Evolutionary conservation across 1,139 yeast genomes (phyloP).

Genomic region (Casaregolazyma suthepensis): DNA sequence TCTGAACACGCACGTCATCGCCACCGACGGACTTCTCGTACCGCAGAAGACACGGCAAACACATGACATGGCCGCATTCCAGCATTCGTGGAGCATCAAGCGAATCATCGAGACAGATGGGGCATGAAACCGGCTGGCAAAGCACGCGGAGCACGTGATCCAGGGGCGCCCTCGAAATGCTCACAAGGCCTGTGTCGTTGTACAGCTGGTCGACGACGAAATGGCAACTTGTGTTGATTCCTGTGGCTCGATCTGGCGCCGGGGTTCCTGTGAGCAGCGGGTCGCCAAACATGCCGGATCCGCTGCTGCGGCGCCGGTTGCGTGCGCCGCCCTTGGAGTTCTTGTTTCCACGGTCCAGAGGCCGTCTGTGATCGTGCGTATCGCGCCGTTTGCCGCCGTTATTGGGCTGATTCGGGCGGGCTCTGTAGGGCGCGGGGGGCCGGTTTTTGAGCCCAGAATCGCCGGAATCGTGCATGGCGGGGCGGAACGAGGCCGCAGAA

Average conservation of each 20-base stretch:
- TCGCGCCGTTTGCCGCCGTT: neutral
- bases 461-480: neutral
- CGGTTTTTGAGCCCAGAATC: neutral
- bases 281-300: neutral
- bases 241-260: conserved; percentile 57
- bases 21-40: conserved; percentile 36
- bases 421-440: neutral
- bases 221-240: conserved; percentile 78
- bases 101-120: conserved; percentile 80
- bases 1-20: conserved; percentile 30
- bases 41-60: conserved; percentile 73
- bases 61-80: conserved; percentile 87
- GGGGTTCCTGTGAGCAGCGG: conserved; percentile 5
- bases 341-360: neutral
- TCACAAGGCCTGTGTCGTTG: conserved; percentile 49
- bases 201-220: conserved; percentile 63
- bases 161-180: conserved; percentile 68
- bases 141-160: conserved; percentile 64
- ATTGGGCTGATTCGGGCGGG: neutral
- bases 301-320: conserved; percentile 5
- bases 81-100: conserved; percentile 94
- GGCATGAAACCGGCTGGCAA: conserved; percentile 73
- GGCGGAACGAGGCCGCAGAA: neutral
- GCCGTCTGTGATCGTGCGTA: neutral
- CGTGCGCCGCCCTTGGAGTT: neutral